phyloP scores from a whole-genome alignment of 331 rosid species.

The Ulmus americana region DNA sequence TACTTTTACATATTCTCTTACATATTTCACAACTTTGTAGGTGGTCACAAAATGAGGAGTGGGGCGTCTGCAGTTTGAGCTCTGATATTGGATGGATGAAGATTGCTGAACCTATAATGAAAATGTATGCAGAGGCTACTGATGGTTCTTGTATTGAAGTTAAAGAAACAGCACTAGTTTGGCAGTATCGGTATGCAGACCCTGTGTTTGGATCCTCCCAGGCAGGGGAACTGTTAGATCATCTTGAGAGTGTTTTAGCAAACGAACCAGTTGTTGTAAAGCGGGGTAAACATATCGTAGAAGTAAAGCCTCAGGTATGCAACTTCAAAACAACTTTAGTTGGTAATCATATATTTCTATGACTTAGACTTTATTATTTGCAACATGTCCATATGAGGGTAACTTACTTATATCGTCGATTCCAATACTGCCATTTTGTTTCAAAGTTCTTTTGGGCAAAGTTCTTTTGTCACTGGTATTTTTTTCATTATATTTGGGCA shows the following conservation, averaged over 20 bases:
- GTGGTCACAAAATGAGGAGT: constrained; percentile 49
- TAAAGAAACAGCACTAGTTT: constrained; percentile 80
- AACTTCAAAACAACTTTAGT: no score
- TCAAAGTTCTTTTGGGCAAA: no score
- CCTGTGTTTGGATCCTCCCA: constrained; percentile 75
- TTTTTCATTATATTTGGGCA: no score
- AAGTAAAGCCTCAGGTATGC: constrained; percentile 81
- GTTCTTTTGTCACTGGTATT: no score
- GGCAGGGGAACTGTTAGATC: constrained; percentile 84
- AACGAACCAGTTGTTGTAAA: constrained; percentile 89
- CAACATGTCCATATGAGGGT: no score
- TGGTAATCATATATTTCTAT: no score
- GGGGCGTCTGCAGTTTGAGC: constrained; percentile 57
- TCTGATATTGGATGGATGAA: constrained; percentile 73
- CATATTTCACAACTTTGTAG: constrained; percentile 33
- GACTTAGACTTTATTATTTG: no score
- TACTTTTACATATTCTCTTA: background rate
- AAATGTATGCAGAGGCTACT: constrained; percentile 73
- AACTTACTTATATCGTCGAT: no score
- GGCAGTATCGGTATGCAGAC: constrained; percentile 85
- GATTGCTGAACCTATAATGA: constrained; percentile 75
- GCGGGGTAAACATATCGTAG: constrained; percentile 75
- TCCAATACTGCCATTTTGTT: no score
- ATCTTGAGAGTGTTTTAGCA: constrained; percentile 80
- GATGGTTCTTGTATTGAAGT: constrained; percentile 77